These are phyloP conservation scores for Termitomyces sp. DNA, from an alignment of 768 basidiomycete species.

Conservation along the genomic window DNA sequence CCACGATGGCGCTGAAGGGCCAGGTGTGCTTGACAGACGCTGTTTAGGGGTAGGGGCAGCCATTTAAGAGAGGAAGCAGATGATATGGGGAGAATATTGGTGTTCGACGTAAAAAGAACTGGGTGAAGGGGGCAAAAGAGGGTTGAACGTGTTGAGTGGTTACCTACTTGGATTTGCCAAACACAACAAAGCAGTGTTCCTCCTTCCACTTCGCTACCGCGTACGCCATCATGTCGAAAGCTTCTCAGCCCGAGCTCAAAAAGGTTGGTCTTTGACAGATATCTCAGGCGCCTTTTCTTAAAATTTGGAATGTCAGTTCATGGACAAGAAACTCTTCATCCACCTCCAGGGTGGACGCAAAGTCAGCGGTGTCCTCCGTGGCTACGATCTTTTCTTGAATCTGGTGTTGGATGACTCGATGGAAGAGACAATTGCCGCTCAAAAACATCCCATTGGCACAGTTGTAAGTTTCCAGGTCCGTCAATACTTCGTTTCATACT, in stretches of 20 bases:
- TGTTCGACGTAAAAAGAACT: neutral
- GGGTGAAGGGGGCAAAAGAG: neutral
- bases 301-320: conserved; percentile 57
- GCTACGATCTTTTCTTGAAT: conserved; percentile 98
- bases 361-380: conserved; percentile 91
- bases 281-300: neutral
- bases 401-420: conserved; percentile 93
- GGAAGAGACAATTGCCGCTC: conserved; percentile 86
- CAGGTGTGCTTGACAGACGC: conserved; percentile 18
- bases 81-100: neutral
- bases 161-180: conserved; percentile 17
- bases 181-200: conserved; percentile 27
- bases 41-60: conserved; percentile 31
- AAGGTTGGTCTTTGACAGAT: conserved; percentile 53
- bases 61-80: conserved; percentile 23
- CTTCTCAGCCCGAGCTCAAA: conserved; percentile 96
- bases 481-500: neutral
- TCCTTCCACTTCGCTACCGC: conserved; percentile 4
- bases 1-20: conserved; percentile 34
- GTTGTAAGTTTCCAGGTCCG: conserved; percentile 51
- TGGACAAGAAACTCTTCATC: conserved; percentile 97
- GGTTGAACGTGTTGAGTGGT: neutral
- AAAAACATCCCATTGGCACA: conserved; percentile 88
- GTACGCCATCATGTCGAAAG: conserved; percentile 80
- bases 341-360: conserved; percentile 92